These are phyloP conservation scores for Lactarius pseudohatsudake DNA, from an alignment of 768 basidiomycete genomes.

Conservation along the genomic window DNA sequence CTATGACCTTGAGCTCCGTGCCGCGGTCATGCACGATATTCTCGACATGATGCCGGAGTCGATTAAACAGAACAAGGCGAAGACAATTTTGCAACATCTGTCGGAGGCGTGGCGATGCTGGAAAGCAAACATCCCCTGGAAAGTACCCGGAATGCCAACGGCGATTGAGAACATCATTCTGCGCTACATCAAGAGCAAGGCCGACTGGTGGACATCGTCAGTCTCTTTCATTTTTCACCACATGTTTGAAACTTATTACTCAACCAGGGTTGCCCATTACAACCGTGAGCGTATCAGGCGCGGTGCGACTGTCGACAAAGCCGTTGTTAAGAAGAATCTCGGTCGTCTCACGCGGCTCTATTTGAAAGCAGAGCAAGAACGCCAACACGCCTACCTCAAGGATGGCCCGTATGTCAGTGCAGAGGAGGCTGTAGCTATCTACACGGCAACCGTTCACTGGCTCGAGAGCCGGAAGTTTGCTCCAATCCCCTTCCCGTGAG, in stretches of 20 bases:
- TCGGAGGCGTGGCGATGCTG: slow-evolving; percentile 99
- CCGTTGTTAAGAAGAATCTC: slow-evolving; percentile 98
- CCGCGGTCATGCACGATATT: slow-evolving; percentile 99
- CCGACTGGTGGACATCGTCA: slow-evolving; percentile 97
- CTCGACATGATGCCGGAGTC: slow-evolving; percentile 99
- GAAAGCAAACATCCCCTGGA: slow-evolving; percentile 99
- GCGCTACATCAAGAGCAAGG: slow-evolving; percentile 98
- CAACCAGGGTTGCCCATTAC: slow-evolving; percentile 83
- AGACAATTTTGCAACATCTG: slow-evolving; percentile 96
- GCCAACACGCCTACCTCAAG: slow-evolving; percentile 98
- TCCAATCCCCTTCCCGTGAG: slow-evolving; percentile 96
- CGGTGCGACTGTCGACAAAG: slow-evolving; percentile 97
- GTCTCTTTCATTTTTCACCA: slow-evolving; percentile 33
- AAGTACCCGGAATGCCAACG: slow-evolving; percentile 99
- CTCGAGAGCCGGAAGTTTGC: slow-evolving; percentile 97
- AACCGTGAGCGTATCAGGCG: slow-evolving; percentile 97
- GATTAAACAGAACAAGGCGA: slow-evolving; percentile 99
- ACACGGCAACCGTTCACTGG: slow-evolving; percentile 99
- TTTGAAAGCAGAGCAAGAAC: slow-evolving; percentile 97
- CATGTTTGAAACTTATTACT: slow-evolving; percentile 13
- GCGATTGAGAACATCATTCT: slow-evolving; percentile 99
- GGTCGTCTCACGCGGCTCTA: slow-evolving; percentile 97
- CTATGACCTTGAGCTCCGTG: slow-evolving; percentile 94
- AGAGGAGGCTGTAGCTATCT: slow-evolving; percentile 98
- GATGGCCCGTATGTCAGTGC: slow-evolving; percentile 99